phyloP scores from a whole-genome alignment of 495 filamentous ascomycete species.

The Penicillium cinerascens region DNA sequence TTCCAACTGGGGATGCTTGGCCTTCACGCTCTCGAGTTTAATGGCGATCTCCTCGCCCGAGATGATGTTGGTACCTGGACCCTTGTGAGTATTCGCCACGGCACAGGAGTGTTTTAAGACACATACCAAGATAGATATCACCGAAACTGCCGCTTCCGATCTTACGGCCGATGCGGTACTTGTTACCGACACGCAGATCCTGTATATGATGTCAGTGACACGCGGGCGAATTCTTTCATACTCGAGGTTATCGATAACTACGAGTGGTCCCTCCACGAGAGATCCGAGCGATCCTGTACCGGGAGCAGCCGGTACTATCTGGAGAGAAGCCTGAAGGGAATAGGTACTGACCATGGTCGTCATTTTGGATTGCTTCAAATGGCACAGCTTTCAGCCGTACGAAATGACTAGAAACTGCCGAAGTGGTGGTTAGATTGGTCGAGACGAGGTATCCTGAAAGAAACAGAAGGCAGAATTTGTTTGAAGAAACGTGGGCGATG shows the following conservation, averaged over 20 bases:
- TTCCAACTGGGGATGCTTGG: constrained; percentile 98
- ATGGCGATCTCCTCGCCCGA: constrained; percentile 99
- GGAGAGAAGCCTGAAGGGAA: not conserved
- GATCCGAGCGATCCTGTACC: too few relatives aligned
- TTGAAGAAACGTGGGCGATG: not conserved
- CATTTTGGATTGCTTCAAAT: constrained; percentile 38
- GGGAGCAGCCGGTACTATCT: too few relatives aligned
- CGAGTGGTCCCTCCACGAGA: too few relatives aligned
- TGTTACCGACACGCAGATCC: constrained; percentile 99
- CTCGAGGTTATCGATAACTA: too few relatives aligned
- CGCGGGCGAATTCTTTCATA: too few relatives aligned
- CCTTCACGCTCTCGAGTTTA: constrained; percentile 99
- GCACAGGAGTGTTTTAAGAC: not conserved
- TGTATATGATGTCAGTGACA: constrained; percentile 36
- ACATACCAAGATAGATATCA: constrained; percentile 93
- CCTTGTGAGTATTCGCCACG: constrained; percentile 1
- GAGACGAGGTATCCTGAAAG: not conserved
- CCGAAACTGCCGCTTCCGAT: constrained; percentile 98
- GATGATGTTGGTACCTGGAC: constrained; percentile 94
- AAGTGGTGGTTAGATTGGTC: not conserved
- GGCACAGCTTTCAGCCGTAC: constrained; percentile 41
- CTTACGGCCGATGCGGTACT: constrained; percentile 99
- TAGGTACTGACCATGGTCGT: constrained; percentile 45
- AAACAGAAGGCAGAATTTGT: not conserved
- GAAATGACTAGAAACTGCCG: constrained; percentile 8